These are phyloP conservation scores for Podospora comata DNA, from an alignment of 495 filamentous ascomycete genomes.

Conservation along the genomic window DNA sequence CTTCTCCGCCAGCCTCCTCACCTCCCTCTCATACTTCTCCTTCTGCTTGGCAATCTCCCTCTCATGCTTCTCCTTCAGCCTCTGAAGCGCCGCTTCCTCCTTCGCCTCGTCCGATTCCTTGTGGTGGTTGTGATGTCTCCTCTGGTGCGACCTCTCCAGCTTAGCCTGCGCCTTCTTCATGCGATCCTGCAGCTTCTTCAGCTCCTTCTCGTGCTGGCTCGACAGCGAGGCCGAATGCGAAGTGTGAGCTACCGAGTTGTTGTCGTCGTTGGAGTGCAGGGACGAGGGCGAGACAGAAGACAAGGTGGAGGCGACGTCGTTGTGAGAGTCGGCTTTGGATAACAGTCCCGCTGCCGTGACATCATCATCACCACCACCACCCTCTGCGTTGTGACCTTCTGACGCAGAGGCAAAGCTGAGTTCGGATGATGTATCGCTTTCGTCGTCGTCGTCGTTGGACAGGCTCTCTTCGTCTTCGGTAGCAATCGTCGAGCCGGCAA, in stretches of 20 bases:
- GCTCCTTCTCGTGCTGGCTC: constrained; percentile 63
- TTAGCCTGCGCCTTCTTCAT: constrained; percentile 69
- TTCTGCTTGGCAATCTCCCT: constrained; percentile 58
- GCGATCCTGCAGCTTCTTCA: constrained; percentile 68
- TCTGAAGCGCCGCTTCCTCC: constrained; percentile 47
- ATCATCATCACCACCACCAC: constrained; percentile 28
- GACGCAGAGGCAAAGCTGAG: constrained; percentile 47
- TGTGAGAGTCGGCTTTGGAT: no score
- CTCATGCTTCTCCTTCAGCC: constrained; percentile 59
- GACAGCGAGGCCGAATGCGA: constrained; percentile 21
- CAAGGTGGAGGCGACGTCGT: constrained; percentile 19
- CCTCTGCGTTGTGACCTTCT: constrained; percentile 25
- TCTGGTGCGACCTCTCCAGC: constrained; percentile 52
- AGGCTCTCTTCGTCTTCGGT: constrained; percentile 29
- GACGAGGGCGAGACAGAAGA: constrained; percentile 29
- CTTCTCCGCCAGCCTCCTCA: constrained; percentile 62
- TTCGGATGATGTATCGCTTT: constrained; percentile 37
- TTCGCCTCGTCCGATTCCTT: constrained; percentile 22
- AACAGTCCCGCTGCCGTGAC: background rate
- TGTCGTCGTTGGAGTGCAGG: background rate
- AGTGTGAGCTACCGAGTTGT: background rate
- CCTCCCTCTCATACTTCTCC: constrained; percentile 60
- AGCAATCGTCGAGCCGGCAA: constrained; percentile 28
- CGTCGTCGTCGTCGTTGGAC: constrained; percentile 24
- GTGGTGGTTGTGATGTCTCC: constrained; percentile 37